A percentile compares a stretch with the other conserved stretches of the same genome.
These are phyloP conservation scores for Saksenaea oblongispora DNA, from an alignment of 371 early-diverging fungal genomes.

Conservation along the genomic window DNA sequence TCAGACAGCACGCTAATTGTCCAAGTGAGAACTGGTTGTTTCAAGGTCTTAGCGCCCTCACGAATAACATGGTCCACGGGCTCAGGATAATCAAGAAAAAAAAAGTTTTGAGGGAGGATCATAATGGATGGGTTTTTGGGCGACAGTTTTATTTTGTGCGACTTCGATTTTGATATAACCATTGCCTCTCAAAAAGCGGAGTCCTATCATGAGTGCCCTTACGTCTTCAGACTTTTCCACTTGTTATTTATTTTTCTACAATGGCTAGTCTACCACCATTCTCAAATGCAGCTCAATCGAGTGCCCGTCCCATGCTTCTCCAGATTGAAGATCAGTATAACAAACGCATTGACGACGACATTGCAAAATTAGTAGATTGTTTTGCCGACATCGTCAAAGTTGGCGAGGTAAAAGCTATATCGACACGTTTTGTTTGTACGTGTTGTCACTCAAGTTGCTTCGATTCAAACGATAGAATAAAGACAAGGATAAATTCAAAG, in stretches of 20 bases:
- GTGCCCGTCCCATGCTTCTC: conserved; percentile 21
- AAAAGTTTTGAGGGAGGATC: no score
- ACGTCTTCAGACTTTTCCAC: no score
- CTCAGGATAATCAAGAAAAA: no score
- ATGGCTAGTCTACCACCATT: conserved; percentile 9
- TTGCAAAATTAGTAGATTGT: conserved; percentile 61
- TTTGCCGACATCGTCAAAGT: conserved; percentile 65
- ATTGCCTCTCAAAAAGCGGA: no score
- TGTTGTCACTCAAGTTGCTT: neutral
- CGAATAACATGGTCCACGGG: no score
- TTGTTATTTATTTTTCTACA: neutral
- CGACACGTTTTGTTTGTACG: neutral
- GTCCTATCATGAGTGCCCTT: no score
- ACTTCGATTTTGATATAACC: no score
- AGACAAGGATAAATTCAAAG: conserved; percentile 70
- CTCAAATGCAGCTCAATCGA: neutral
- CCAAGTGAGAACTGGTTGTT: no score
- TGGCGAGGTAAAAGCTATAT: conserved; percentile 51
- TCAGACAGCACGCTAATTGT: no score
- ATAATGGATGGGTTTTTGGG: no score
- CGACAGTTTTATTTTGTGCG: no score
- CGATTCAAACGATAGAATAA: conserved; percentile 28
- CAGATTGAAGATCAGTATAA: conserved; percentile 65
- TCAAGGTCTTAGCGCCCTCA: no score
- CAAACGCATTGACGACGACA: conserved; percentile 63